These are phyloP conservation scores for Aurinia saxatilis DNA, from an alignment of 345 rosid species.

Conservation along the genomic window DNA sequence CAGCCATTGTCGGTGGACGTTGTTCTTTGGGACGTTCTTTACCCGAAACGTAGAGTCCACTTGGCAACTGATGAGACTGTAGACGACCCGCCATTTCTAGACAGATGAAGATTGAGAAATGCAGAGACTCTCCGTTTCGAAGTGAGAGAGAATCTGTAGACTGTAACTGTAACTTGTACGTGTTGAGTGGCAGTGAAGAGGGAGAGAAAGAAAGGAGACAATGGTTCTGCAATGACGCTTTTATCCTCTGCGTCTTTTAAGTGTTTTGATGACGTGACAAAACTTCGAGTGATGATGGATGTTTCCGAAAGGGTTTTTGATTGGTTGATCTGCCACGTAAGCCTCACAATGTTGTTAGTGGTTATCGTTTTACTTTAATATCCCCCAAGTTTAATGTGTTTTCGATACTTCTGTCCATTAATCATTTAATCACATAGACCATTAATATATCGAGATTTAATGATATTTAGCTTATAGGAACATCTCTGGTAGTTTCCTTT, in stretches of 20 bases:
- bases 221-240: background rate
- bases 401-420: too few relatives aligned
- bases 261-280: conserved; percentile 11
- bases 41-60: conserved; percentile 89
- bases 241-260: background rate
- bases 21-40: conserved; percentile 90
- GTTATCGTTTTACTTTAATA: background rate
- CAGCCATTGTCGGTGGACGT: conserved; percentile 78
- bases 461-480: too few relatives aligned
- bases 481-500: too few relatives aligned
- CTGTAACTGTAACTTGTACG: background rate
- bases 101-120: too few relatives aligned
- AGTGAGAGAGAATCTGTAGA: conserved; percentile 4
- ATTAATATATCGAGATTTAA: too few relatives aligned
- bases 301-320: conserved; percentile 10
- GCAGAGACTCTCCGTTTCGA: background rate
- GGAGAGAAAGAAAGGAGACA: background rate
- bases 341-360: conserved; percentile 1
- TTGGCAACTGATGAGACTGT: conserved; percentile 89
- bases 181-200: conserved; percentile 31
- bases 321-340: conserved; percentile 2
- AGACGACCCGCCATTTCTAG: conserved; percentile 66
- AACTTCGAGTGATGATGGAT: conserved; percentile 16
- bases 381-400: background rate
- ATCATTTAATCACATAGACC: too few relatives aligned